Evolutionary conservation across 768 basidiomycete species (phyloP).

Genomic region (Serendipita sp.): DNA sequence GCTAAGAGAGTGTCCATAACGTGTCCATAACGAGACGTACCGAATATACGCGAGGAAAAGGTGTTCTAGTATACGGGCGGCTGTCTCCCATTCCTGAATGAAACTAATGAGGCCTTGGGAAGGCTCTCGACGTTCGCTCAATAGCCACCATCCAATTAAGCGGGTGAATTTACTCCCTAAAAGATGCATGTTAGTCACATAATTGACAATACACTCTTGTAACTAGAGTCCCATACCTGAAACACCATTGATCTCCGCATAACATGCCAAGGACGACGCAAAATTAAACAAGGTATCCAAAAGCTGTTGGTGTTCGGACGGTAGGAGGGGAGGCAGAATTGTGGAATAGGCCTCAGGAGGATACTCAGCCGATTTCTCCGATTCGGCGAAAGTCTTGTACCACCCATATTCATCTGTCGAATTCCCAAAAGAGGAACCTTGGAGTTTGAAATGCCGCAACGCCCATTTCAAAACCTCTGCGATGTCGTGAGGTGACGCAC

Average conservation of each 20-base stretch:
- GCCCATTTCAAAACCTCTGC: constrained; percentile 73
- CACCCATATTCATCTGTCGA: constrained; percentile 35
- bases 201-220: neutral
- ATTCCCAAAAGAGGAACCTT: constrained; percentile 38
- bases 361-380: constrained; percentile 44
- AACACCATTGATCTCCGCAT: constrained; percentile 52
- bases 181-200: neutral
- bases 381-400: constrained; percentile 47
- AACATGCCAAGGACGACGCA: constrained; percentile 53
- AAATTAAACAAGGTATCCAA: constrained; percentile 41
- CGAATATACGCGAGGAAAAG: constrained; percentile 57
- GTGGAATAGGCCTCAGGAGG: constrained; percentile 47
- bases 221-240: constrained; percentile 19
- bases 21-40: constrained; percentile 22
- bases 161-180: constrained; percentile 58
- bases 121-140: constrained; percentile 32
- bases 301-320: constrained; percentile 40
- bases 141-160: constrained; percentile 57
- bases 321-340: constrained; percentile 41
- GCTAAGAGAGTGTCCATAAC: neutral
- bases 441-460: constrained; percentile 52
- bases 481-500: constrained; percentile 57
- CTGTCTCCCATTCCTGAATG: constrained; percentile 62
- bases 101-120: constrained; percentile 39
- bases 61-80: constrained; percentile 60